Evolutionary conservation across 2,329 filamentous ascomycete genomes (phyloP), one percentile per base, ranked within the genome.

Genomic region (Dactylellina haptotyla): DNA sequence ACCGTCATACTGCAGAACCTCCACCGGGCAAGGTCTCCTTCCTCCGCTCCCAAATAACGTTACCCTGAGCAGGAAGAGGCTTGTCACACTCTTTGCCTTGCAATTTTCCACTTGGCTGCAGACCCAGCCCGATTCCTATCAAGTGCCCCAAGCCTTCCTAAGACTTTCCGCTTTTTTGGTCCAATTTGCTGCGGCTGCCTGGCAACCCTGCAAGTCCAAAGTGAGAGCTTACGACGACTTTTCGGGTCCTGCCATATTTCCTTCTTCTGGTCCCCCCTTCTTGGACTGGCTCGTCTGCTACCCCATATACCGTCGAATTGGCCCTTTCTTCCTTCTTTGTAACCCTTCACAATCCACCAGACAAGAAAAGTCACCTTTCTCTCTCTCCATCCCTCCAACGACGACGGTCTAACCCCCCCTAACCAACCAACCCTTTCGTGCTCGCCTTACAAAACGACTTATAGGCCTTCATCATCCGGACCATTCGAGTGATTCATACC

Each of bases 101-200:
- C 66, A 71, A 59, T 63, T 72, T 64, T 72, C 39, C 28, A 16
- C 59, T 72, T 72, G 67, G 67, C 67, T 72, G 67, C 67, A 72
- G 67, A 59, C 67, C 64, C 59, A 72, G 67, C 59, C 67, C 67
- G 53, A 72, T 64, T 72, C 67, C 67, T 65, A 46, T 61, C 54
- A 26, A 61, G 67, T 63, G 28, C 46, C 30, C 67, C 67, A 64
- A 72, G 53, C 58, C 67, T 53, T 65, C 59, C 58, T 59, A 53
- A 59, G 46, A 61, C 53, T 61, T 59, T 69, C 56, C 59, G 51
- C 53, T 57, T 63, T 65, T 65, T 45, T 58, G 51, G 59, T 37
- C 58, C 61, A 64, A 72, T 72, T 65, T 65, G 67, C 67, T 72
- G 67, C 67, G 67, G 67, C 67, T 72, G 67, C 67, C 67, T 72